Conservation (phyloP, 2,329 filamentous ascomycete species). For the Phialophora verrucosa region DNA sequence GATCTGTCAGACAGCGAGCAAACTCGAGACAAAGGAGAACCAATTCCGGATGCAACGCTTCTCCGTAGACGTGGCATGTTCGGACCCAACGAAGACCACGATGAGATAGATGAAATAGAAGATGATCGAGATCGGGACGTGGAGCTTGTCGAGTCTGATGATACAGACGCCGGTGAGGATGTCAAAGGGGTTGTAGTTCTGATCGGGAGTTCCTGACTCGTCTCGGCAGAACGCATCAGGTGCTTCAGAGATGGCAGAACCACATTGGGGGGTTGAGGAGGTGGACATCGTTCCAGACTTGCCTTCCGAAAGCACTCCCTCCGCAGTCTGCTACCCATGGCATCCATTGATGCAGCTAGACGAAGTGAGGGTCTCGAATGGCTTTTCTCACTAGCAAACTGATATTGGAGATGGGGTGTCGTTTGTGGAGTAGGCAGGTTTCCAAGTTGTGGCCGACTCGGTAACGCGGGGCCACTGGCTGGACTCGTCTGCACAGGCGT, state of each 20-base stretch:
- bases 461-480: conserved; percentile 49
- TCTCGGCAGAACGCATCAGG: conserved; percentile 36
- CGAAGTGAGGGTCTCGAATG: conserved; percentile 64
- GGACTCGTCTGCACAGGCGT: conserved; percentile 31
- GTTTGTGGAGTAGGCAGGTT: conserved; percentile 67
- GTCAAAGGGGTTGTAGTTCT: conserved; percentile 33
- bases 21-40: conserved; percentile 25
- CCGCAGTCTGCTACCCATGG: conserved; percentile 65
- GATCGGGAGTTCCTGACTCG: conserved; percentile 25
- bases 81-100: conserved; percentile 36
- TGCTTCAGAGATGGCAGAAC: conserved; percentile 26
- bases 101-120: conserved; percentile 52
- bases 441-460: conserved; percentile 60
- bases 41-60: conserved; percentile 8
- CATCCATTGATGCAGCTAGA: conserved; percentile 62
- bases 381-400: conserved; percentile 44
- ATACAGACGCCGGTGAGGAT: conserved; percentile 67
- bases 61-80: conserved; percentile 20
- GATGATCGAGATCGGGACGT: conserved; percentile 59
- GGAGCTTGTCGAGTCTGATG: conserved; percentile 60
- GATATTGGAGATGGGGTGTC: conserved; percentile 58
- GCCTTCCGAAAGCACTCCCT: conserved; percentile 61
- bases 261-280: conserved; percentile 40
- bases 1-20: conserved; percentile 22
- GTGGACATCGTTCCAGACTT: conserved; percentile 58